These are phyloP conservation scores for Polytrichum formosum DNA, from an alignment of 225 moss, liverwort and hornwort species.

Conservation along the genomic window DNA sequence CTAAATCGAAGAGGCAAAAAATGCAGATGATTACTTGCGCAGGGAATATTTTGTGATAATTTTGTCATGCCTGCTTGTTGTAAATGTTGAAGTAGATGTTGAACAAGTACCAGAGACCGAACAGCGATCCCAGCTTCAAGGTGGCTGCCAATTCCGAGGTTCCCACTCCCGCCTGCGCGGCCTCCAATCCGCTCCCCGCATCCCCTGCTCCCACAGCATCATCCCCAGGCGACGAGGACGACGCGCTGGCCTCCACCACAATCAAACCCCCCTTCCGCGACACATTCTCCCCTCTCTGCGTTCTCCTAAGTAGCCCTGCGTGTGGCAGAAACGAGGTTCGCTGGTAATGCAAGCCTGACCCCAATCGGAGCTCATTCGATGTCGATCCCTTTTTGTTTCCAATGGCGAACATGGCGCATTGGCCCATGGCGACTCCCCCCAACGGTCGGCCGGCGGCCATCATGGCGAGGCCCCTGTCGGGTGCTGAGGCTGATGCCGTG, in stretches of 20 bases:
- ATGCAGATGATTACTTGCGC: too few relatives aligned
- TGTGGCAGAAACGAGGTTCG: background rate
- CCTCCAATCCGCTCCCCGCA: conserved; percentile 29
- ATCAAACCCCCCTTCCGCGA: conserved; percentile 6
- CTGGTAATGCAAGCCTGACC: background rate
- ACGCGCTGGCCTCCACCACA: conserved; percentile 35
- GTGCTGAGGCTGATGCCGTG: too few relatives aligned
- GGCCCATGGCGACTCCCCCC: too few relatives aligned
- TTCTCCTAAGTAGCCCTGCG: background rate
- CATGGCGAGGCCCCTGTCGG: too few relatives aligned
- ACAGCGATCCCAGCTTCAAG: conserved; percentile 75
- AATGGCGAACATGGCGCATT: too few relatives aligned
- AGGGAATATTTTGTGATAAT: background rate
- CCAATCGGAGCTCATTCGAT: too few relatives aligned
- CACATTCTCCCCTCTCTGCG: background rate
- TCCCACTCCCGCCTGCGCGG: conserved; percentile 31
- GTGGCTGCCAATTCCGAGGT: conserved; percentile 41
- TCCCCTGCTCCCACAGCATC: conserved; percentile 39
- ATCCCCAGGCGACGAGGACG: conserved; percentile 12
- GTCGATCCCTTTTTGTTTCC: too few relatives aligned
- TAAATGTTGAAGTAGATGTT: conserved; percentile 99
- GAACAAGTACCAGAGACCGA: conserved; percentile 96
- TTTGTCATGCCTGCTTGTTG: conserved; percentile 75
- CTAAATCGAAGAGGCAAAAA: too few relatives aligned
- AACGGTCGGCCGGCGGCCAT: too few relatives aligned